Evolutionary conservation across 2,329 filamentous ascomycete species (phyloP).

Genomic region (Penicillium thymicola): DNA sequence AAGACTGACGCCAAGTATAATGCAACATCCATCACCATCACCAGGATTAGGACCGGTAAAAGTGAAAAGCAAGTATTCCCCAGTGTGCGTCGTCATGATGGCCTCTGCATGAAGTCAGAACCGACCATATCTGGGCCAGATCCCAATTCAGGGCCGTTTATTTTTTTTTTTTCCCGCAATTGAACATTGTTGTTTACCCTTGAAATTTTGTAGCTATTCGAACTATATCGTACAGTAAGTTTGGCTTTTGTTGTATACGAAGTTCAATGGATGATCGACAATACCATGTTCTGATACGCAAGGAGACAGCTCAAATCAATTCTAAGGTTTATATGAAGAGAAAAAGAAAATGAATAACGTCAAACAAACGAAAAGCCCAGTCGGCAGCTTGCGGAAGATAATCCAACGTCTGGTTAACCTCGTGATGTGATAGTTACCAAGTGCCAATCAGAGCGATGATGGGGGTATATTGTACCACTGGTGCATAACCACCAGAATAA

Average conservation of each 20-base stretch:
- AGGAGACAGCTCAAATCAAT: background rate
- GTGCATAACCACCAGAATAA: background rate
- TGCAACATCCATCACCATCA: background rate
- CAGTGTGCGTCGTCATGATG: conserved; percentile 31
- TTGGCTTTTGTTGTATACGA: background rate
- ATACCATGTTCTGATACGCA: conserved; percentile 1
- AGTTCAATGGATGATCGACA: background rate
- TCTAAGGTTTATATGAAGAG: background rate
- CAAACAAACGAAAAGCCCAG: background rate
- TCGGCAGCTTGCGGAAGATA: conserved; percentile 13
- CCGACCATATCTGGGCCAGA: background rate
- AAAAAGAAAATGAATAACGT: background rate
- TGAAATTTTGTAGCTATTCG: background rate
- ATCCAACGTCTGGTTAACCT: background rate
- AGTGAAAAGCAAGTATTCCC: conserved; percentile 16
- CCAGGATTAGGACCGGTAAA: conserved; percentile 10
- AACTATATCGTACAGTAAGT: background rate
- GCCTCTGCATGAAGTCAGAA: conserved; percentile 21
- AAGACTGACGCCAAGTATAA: conserved; percentile 14
- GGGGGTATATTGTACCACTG: conserved; percentile 12
- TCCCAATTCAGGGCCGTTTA: background rate
- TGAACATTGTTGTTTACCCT: background rate
- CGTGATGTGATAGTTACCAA: background rate
- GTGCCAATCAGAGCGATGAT: conserved; percentile 4
- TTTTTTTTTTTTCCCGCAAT: background rate